phyloP scores from a whole-genome alignment of 306 rosid species.

The Dryas alaskensis region DNA sequence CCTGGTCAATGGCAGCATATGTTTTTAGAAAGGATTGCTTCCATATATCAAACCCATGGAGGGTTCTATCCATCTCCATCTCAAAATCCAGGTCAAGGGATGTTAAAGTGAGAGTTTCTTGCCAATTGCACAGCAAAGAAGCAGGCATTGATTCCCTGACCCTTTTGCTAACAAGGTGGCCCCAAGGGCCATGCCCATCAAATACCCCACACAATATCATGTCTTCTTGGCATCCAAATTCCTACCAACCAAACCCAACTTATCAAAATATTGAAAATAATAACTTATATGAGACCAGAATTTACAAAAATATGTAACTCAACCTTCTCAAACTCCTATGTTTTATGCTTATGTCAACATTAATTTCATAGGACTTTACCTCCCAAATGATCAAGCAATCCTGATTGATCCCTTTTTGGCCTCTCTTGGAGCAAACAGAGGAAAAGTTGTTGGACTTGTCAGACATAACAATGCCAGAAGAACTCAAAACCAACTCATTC shows the following conservation, averaged over 20 bases:
- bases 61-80: conserved; percentile 42
- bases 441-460: conserved; percentile 46
- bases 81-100: conserved; percentile 44
- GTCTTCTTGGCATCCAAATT: conserved; percentile 75
- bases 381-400: conserved; percentile 75
- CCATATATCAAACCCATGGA: conserved; percentile 54
- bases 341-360: too few species aligned
- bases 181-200: conserved; percentile 94
- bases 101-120: conserved; percentile 49
- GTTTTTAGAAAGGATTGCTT: conserved; percentile 64
- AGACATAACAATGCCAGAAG: conserved; percentile 59
- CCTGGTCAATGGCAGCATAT: conserved; percentile 59
- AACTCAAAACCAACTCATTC: conserved; percentile 51
- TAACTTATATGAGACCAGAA: background rate
- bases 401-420: conserved; percentile 82
- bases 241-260: conserved; percentile 42
- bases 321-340: background rate
- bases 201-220: conserved; percentile 77
- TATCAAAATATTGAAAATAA: background rate
- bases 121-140: conserved; percentile 63
- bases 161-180: conserved; percentile 69
- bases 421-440: conserved; percentile 62
- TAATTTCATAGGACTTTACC: conserved; percentile 32
- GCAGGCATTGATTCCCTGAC: conserved; percentile 62
- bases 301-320: background rate